A percentile compares a stretch with the other conserved stretches of the same genome.
Evolutionary conservation across 805 yeast species (phyloP).

Genomic region (Saccharomycopsis fodiens): DNA sequence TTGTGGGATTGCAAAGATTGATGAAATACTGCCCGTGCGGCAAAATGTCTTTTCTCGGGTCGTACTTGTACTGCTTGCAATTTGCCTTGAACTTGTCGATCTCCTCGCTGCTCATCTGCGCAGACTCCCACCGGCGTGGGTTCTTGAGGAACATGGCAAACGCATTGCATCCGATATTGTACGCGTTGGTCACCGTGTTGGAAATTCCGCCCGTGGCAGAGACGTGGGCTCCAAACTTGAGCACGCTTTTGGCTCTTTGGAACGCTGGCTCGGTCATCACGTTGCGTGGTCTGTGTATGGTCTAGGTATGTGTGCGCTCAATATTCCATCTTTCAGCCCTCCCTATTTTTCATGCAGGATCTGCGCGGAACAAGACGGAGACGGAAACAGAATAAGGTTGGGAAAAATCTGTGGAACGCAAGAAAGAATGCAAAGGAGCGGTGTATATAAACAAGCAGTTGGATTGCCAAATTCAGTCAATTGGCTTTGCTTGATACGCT

Average conservation of each 20-base stretch:
- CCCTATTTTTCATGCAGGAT: too few relatives aligned
- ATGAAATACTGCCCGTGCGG: slow-evolving; percentile 96
- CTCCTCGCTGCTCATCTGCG: slow-evolving; percentile 62
- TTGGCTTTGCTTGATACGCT: too few relatives aligned
- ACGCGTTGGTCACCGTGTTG: slow-evolving; percentile 55
- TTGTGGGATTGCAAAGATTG: slow-evolving; percentile 86
- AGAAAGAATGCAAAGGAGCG: too few relatives aligned
- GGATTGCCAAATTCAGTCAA: too few relatives aligned
- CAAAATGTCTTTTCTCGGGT: slow-evolving; percentile 69
- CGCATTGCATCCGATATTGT: slow-evolving; percentile 58
- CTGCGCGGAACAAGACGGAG: too few relatives aligned
- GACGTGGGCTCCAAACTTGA: slow-evolving; percentile 84
- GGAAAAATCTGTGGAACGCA: too few relatives aligned
- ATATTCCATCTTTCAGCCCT: too few relatives aligned
- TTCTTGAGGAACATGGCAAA: slow-evolving; percentile 88
- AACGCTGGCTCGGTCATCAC: neutral
- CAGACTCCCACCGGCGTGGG: slow-evolving; percentile 88
- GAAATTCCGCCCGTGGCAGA: slow-evolving; percentile 75
- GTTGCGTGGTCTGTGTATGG: too few relatives aligned
- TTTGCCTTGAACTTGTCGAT: slow-evolving; percentile 53
- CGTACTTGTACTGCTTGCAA: slow-evolving; percentile 57
- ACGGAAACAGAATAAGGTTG: too few relatives aligned
- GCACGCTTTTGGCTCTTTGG: neutral
- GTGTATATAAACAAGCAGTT: too few relatives aligned
- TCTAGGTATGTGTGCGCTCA: too few relatives aligned